phyloP scores from a whole-genome alignment of 306 rosid genomes.

The Dryas alaskensis region DNA sequence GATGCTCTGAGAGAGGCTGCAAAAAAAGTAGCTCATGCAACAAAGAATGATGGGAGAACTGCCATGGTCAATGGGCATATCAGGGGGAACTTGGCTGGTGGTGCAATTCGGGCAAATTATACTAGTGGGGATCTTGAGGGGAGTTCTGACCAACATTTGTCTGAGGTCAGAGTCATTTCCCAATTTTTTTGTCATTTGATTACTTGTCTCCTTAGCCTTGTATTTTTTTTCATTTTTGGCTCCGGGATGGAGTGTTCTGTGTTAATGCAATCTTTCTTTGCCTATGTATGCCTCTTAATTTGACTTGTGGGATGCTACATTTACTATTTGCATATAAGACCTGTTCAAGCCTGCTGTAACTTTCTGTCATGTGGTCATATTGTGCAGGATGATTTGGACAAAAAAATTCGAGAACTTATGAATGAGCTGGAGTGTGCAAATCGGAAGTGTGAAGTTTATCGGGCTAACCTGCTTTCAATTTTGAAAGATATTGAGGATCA shows the following conservation, averaged over 20 bases:
- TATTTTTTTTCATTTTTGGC: background rate
- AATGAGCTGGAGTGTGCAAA: slow-evolving; percentile 71
- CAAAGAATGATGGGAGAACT: slow-evolving; percentile 52
- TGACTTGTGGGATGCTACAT: background rate
- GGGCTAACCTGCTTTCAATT: slow-evolving; percentile 89
- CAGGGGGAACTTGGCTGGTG: slow-evolving; percentile 43
- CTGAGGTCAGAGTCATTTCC: slow-evolving; percentile 63
- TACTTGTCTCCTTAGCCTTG: background rate
- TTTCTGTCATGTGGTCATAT: background rate
- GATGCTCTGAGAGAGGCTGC: slow-evolving; percentile 70
- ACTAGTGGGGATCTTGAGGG: slow-evolving; percentile 43
- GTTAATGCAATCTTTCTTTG: background rate
- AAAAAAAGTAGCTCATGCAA: slow-evolving; percentile 56
- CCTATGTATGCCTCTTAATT: background rate
- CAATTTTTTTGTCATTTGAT: slow-evolving; percentile 12
- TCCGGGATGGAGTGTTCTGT: background rate
- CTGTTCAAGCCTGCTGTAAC: background rate
- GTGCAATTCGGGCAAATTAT: slow-evolving; percentile 40
- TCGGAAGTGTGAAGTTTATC: slow-evolving; percentile 86
- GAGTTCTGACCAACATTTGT: slow-evolving; percentile 55
- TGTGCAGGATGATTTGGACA: slow-evolving; percentile 90
- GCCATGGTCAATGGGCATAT: slow-evolving; percentile 57
- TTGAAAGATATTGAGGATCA: slow-evolving; percentile 97
- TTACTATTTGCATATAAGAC: background rate
- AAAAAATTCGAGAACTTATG: slow-evolving; percentile 58